phyloP scores from a whole-genome alignment of 1,284 basidiomycete species.

The Neonothopanus nambi region DNA sequence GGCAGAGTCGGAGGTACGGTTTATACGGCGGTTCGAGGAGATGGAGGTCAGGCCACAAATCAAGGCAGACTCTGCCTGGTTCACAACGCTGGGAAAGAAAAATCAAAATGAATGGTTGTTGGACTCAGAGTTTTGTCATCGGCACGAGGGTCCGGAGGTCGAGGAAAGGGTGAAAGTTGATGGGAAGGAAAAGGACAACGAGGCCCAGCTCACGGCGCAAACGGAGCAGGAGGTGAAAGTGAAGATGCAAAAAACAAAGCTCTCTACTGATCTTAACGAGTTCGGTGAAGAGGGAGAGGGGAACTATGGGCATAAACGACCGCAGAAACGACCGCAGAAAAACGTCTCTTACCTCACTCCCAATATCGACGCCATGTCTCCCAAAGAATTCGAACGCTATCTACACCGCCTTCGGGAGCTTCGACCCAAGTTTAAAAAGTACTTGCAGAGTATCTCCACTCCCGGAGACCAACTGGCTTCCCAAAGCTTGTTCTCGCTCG shows the following conservation, averaged over 20 bases:
- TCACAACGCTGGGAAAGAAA: conserved; percentile 31
- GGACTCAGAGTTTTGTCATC: conserved; percentile 50
- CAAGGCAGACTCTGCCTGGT: conserved; percentile 33
- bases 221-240: conserved; percentile 1
- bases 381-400: conserved; percentile 57
- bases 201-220: conserved; percentile 9
- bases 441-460: conserved; percentile 32
- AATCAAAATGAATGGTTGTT: conserved; percentile 36
- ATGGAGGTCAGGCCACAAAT: conserved; percentile 47
- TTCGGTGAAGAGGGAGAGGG: conserved; percentile 29
- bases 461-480: neutral
- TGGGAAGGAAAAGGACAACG: conserved; percentile 8
- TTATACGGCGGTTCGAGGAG: conserved; percentile 67
- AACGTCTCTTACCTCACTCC: conserved; percentile 31
- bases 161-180: no score
- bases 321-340: conserved; percentile 17
- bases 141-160: conserved; percentile 30
- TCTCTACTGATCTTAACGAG: conserved; percentile 19
- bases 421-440: conserved; percentile 57
- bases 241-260: neutral
- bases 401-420: conserved; percentile 53
- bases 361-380: conserved; percentile 50
- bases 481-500: conserved; percentile 27
- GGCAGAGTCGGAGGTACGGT: conserved; percentile 61
- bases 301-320: conserved; percentile 25